Evolutionary conservation across 2,329 filamentous ascomycete genomes (phyloP).

Genomic region (Diplodia seriata): DNA sequence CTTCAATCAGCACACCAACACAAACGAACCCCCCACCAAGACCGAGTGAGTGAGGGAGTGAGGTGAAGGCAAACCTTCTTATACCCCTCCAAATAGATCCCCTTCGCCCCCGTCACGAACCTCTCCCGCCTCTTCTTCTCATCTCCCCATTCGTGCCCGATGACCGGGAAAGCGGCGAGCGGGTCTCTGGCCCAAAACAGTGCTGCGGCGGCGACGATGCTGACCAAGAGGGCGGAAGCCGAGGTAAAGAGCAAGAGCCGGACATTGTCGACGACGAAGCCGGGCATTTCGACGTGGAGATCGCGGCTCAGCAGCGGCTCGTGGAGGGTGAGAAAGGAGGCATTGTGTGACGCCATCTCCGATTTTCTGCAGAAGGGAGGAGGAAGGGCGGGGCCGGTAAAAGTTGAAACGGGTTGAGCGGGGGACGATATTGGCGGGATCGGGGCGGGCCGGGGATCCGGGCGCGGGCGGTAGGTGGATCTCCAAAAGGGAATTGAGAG

Average conservation of each 20-base stretch:
- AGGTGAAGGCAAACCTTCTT: slow-evolving; percentile 37
- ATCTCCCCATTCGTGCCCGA: not conserved
- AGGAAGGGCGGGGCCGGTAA: not conserved
- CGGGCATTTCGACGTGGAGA: not conserved
- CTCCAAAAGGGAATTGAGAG: not conserved
- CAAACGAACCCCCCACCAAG: not conserved
- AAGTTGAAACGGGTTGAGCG: too few relatives aligned
- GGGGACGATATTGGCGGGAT: too few relatives aligned
- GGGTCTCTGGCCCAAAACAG: not conserved
- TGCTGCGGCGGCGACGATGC: not conserved
- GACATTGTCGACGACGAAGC: not conserved
- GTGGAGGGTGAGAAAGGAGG: not conserved
- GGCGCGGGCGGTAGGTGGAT: not conserved
- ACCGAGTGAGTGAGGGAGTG: not conserved
- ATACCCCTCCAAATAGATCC: slow-evolving; percentile 42
- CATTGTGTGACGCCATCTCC: not conserved
- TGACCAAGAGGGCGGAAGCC: not conserved
- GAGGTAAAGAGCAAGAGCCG: not conserved
- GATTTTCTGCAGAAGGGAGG: not conserved
- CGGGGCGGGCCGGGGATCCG: too few relatives aligned
- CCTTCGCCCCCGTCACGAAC: slow-evolving; percentile 39
- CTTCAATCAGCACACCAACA: not conserved
- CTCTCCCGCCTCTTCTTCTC: slow-evolving; percentile 34
- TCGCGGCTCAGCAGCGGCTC: not conserved
- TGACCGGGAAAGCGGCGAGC: not conserved